Conservation (phyloP, 805 yeast species). For the Limtongia smithiae region DNA sequence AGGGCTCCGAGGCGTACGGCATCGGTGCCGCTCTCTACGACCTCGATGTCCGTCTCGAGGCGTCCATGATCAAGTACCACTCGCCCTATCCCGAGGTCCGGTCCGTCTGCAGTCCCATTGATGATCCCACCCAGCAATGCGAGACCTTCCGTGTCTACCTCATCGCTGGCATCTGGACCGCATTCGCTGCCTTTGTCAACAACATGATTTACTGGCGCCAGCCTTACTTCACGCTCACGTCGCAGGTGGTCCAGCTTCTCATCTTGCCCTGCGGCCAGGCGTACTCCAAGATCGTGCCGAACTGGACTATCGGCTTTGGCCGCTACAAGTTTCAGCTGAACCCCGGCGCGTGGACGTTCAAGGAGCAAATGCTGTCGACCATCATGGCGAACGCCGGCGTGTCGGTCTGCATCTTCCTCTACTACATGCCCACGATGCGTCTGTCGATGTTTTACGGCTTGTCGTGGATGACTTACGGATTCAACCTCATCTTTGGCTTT, state of each 20-base stretch:
- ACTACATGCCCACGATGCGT: conserved; percentile 12
- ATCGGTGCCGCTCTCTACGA: conserved; percentile 7
- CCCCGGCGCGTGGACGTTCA: conserved; percentile 63
- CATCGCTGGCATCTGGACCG: conserved; percentile 49
- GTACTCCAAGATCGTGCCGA: conserved; percentile 45
- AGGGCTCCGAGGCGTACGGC: conserved; percentile 17
- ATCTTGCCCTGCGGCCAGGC: conserved; percentile 56
- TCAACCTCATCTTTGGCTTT: conserved; percentile 50
- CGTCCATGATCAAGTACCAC: conserved; percentile 42
- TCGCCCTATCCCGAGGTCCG: conserved; percentile 61
- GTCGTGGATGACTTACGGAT: conserved; percentile 44
- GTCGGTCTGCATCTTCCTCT: conserved; percentile 4
- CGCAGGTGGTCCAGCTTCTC: conserved; percentile 55
- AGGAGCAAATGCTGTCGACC: conserved; percentile 65
- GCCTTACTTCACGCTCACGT: conserved; percentile 50
- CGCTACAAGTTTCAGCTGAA: conserved; percentile 46
- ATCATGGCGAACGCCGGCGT: conserved; percentile 33
- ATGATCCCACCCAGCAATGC: conserved; percentile 45
- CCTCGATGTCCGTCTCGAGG: conserved; percentile 43
- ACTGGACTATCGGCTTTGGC: conserved; percentile 42
- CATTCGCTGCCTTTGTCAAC: conserved; percentile 55
- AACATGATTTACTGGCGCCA: conserved; percentile 54
- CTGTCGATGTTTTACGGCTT: conserved; percentile 36
- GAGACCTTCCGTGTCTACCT: conserved; percentile 55
- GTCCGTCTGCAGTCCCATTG: conserved; percentile 33